phyloP scores from a whole-genome alignment of 768 basidiomycete species.

The Agrocybe praecox region DNA sequence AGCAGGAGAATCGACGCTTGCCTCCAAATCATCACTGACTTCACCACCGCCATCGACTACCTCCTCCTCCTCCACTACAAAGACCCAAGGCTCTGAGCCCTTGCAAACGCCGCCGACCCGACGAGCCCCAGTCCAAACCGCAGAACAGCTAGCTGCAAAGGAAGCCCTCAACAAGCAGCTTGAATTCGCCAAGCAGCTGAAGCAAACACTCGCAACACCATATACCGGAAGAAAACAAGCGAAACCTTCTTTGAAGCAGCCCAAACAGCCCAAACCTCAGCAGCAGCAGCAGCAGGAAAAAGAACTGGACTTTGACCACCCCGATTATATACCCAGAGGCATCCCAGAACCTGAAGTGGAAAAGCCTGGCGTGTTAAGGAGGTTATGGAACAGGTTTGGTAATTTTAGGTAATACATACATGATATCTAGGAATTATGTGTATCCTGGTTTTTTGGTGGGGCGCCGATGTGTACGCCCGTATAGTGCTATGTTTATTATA shows the following conservation, averaged over 20 bases:
- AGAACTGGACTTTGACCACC: neutral
- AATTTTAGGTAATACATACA: no score
- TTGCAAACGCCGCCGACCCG: neutral
- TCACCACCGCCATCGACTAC: neutral
- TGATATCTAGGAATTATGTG: neutral
- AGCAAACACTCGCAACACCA: neutral
- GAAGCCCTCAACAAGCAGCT: constrained; percentile 8
- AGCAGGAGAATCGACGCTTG: neutral
- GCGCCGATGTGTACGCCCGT: neutral
- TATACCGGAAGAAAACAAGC: constrained; percentile 7
- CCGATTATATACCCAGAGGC: neutral
- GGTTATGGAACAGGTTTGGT: constrained; percentile 1
- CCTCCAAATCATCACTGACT: neutral
- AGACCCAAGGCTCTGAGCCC: neutral
- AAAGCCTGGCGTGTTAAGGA: neutral
- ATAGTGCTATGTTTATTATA: neutral
- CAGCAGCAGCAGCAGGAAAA: neutral
- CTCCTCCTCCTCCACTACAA: neutral
- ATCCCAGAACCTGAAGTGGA: neutral
- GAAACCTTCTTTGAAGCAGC: neutral
- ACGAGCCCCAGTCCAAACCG: neutral
- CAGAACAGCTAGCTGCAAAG: constrained; percentile 7
- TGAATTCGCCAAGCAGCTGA: constrained; percentile 4
- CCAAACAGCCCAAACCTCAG: constrained; percentile 1
- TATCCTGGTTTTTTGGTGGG: no score